phyloP scores from a whole-genome alignment of 805 yeast species.

The Ogataea allantospora region DNA sequence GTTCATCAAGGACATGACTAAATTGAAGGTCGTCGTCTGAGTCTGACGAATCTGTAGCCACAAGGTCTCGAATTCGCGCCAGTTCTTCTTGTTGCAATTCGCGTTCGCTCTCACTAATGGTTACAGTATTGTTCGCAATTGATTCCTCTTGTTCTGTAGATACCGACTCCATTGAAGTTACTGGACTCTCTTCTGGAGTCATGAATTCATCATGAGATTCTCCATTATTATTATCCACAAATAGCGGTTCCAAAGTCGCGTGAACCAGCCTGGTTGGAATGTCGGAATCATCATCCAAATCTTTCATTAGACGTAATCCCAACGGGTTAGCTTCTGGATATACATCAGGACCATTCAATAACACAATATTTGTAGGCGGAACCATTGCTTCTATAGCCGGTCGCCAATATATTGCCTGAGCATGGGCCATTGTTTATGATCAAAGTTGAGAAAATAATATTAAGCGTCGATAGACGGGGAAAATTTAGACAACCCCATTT shows the following conservation, averaged over 20 bases:
- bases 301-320: too few species aligned
- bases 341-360: slow-evolving; percentile 7
- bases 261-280: too few species aligned
- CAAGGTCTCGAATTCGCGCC: slow-evolving; percentile 6
- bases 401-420: not conserved
- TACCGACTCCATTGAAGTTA: too few species aligned
- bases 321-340: too few species aligned
- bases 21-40: not conserved
- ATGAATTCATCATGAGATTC: not conserved
- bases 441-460: too few species aligned
- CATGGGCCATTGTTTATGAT: not conserved
- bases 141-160: too few species aligned
- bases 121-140: too few species aligned
- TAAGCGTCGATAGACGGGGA: not conserved
- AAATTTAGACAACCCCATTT: not conserved
- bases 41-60: slow-evolving; percentile 2
- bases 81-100: too few species aligned
- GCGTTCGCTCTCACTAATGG: too few species aligned
- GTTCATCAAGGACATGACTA: slow-evolving; percentile 11
- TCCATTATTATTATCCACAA: too few species aligned
- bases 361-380: not conserved
- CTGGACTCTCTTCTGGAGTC: not conserved
- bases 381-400: slow-evolving; percentile 2
- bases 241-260: too few species aligned
- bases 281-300: not conserved